Evolutionary conservation across 2,329 filamentous ascomycete genomes (phyloP).

Genomic region (Neonectria ditissima): DNA sequence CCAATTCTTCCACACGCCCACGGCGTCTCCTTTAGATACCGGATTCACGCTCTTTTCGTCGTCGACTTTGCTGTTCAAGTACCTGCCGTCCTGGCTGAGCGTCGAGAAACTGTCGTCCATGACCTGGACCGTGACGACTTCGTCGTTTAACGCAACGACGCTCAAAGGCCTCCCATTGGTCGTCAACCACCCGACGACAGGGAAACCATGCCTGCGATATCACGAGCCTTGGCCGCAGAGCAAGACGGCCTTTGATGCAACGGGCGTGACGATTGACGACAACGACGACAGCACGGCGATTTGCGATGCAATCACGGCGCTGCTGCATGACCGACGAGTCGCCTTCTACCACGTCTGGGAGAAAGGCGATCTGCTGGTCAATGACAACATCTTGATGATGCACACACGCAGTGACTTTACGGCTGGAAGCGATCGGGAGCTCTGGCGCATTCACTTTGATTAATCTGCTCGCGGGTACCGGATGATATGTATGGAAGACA

Average conservation of each 20-base stretch:
- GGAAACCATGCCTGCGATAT: slow-evolving; percentile 62
- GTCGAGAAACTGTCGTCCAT: slow-evolving; percentile 52
- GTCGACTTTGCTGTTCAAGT: slow-evolving; percentile 61
- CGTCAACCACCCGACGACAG: slow-evolving; percentile 57
- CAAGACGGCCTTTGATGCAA: slow-evolving; percentile 64
- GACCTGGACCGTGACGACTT: slow-evolving; percentile 63
- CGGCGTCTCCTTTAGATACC: slow-evolving; percentile 60
- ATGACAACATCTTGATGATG: slow-evolving; percentile 63
- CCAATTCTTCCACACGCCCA: slow-evolving; percentile 64
- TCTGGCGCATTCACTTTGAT: slow-evolving; percentile 63
- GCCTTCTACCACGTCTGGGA: slow-evolving; percentile 65
- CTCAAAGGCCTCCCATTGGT: slow-evolving; percentile 60
- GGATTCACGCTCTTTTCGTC: slow-evolving; percentile 67
- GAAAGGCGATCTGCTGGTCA: slow-evolving; percentile 65
- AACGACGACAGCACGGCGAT: slow-evolving; percentile 49
- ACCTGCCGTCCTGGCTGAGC: slow-evolving; percentile 54
- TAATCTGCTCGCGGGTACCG: too few species aligned
- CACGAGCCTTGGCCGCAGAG: slow-evolving; percentile 66
- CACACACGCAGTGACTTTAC: slow-evolving; percentile 62
- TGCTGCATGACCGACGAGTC: slow-evolving; percentile 63
- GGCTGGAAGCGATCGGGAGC: slow-evolving; percentile 57
- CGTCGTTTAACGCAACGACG: slow-evolving; percentile 58
- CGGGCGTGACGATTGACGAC: slow-evolving; percentile 56
- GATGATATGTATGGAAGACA: too few species aligned
- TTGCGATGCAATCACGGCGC: slow-evolving; percentile 54